Conservation (phyloP, 805 yeast species). For the Komagataella populi region DNA sequence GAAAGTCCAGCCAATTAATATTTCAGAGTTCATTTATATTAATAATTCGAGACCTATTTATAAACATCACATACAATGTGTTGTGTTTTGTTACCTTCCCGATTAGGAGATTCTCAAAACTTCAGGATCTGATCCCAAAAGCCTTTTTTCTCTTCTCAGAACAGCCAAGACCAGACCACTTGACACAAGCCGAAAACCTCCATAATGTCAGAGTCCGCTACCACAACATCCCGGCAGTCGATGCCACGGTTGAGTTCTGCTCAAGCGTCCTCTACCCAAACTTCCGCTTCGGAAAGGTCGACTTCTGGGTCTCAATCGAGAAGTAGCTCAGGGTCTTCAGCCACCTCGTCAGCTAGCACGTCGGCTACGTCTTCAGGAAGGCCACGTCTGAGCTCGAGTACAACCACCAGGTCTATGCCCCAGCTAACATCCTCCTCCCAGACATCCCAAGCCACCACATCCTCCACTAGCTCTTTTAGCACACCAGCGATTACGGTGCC, state of each 20-base stretch:
- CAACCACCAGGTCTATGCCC: not conserved
- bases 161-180: not conserved
- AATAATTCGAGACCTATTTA: not conserved
- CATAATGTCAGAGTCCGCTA: not conserved
- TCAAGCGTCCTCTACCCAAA: not conserved
- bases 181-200: not conserved
- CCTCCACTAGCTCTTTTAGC: conserved; percentile 16
- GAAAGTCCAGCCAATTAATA: not conserved
- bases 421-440: conserved; percentile 1
- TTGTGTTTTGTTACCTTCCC: not conserved
- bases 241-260: not conserved
- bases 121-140: not conserved
- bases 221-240: not conserved
- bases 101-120: not conserved
- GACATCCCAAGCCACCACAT: not conserved
- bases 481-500: conserved; percentile 47
- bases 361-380: not conserved
- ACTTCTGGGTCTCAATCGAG: not conserved
- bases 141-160: not conserved
- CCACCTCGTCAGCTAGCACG: not conserved
- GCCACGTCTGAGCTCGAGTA: not conserved
- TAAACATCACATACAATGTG: not conserved
- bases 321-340: not conserved
- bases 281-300: not conserved
- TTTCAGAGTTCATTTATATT: not conserved